phyloP scores from a whole-genome alignment of 306 rosid species.

The Malus asiatica region DNA sequence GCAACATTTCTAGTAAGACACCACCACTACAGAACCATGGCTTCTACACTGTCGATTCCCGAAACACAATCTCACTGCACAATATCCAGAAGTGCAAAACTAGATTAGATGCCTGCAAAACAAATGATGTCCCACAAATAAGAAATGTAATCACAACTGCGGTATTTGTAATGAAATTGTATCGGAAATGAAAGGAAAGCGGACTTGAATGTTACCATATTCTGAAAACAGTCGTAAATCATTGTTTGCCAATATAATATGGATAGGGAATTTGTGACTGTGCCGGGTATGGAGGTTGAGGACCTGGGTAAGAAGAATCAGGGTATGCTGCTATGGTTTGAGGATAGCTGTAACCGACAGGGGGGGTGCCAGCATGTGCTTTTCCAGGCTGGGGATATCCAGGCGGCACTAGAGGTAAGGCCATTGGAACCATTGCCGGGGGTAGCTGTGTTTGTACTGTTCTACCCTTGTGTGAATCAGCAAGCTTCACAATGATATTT shows the following conservation, averaged over 20 bases:
- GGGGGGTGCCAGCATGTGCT: constrained; percentile 23
- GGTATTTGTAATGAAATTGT: background rate
- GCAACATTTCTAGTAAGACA: background rate
- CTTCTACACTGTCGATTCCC: background rate
- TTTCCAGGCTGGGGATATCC: constrained; percentile 64
- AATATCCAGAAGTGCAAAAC: background rate
- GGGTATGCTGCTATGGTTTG: constrained; percentile 48
- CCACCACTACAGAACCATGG: background rate
- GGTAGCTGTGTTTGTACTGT: constrained; percentile 37
- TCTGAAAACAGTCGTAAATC: constrained; percentile 4
- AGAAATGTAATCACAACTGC: background rate
- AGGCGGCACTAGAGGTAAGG: constrained; percentile 35
- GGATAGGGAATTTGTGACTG: constrained; percentile 57
- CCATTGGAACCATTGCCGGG: constrained; percentile 38
- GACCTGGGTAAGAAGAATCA: constrained; percentile 42
- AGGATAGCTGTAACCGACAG: constrained; percentile 47
- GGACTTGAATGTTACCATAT: constrained; percentile 11
- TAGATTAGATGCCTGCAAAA: background rate
- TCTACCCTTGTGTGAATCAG: constrained; percentile 63
- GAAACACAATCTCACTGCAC: background rate
- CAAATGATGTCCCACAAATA: background rate
- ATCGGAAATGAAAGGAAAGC: background rate
- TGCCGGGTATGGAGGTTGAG: constrained; percentile 37
- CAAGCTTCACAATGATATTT: constrained; percentile 58
- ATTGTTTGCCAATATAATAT: constrained; percentile 55